Base-by-base conservation (phyloP, 1,139 yeast species). In the Pichia norvegensis region DNA sequence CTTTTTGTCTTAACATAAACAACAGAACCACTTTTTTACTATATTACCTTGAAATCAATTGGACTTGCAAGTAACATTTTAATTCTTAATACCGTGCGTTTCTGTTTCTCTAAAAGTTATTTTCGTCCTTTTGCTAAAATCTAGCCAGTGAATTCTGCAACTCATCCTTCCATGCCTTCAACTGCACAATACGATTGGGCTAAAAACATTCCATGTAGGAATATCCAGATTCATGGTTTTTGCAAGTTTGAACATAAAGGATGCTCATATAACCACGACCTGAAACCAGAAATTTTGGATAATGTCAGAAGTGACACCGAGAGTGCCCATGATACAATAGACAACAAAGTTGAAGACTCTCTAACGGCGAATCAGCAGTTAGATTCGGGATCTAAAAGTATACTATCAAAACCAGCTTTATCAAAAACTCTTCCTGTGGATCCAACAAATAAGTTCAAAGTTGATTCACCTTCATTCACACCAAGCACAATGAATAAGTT, bases 211-310 rank as follows among this genome's bases (percentile, higher is more conserved):
- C 88, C 85, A 49, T 87, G 97, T 66, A 76, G 92, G 62, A 87
- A 87, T 61, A 81, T 87, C 48, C 76, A 82, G 44, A 85, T 86
- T 41, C 88, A 86, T 66, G 97, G 96, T 10, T 86, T 76, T 58
- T 88, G 97, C 69, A 86, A 86, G 64, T 87, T 77, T 66, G 92
- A 85, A 55, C 85, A 85, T 56, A 87, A 86, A 59, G 95, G 96
- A 19, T 87, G 96, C 62, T 85, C 84, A 3, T 87, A 86, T 62
- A 79, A 78, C 46, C 96, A 87, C 58, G 78, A 76, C 41, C 36
- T 65, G 57, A 57, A 55, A 50, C 60, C 58, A 38, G 37, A 35
- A 16, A 27, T 2, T 27, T 11, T 3, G n/a, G 31, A 27, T n/a
- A 27, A 27, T 13, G 14, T 13, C 31, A 27, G 14, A 27, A 27